Evolutionary conservation across 1,284 basidiomycete genomes (phyloP).

Genomic region (Mycena sp.): DNA sequence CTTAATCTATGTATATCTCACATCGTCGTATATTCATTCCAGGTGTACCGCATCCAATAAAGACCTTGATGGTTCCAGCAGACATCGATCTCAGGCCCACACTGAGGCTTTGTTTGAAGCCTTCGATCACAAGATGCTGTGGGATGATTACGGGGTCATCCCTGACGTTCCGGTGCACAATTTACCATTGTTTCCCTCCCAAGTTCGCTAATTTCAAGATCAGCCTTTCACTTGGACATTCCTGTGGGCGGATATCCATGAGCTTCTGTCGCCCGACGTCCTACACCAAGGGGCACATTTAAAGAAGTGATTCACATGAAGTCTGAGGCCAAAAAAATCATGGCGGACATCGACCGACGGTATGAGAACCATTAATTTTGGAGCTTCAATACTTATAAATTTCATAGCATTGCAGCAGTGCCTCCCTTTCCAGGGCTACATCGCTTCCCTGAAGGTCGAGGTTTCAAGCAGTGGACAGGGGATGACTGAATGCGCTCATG

Average conservation of each 20-base stretch:
- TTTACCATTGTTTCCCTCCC: neutral
- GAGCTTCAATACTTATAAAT: neutral
- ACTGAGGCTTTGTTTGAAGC: neutral
- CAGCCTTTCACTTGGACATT: constrained; percentile 42
- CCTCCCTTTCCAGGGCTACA: constrained; percentile 29
- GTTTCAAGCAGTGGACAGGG: constrained; percentile 5
- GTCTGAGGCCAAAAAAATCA: constrained; percentile 13
- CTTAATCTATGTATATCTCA: too few species aligned
- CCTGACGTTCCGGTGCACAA: constrained; percentile 14
- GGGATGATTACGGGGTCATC: constrained; percentile 29
- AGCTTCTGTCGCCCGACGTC: constrained; percentile 38
- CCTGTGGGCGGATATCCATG: constrained; percentile 41
- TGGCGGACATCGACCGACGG: constrained; percentile 39
- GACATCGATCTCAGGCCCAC: constrained; percentile 9
- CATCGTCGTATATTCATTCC: neutral
- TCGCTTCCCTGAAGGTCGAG: neutral
- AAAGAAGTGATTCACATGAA: constrained; percentile 38
- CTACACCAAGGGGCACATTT: constrained; percentile 46
- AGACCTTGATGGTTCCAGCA: constrained; percentile 15
- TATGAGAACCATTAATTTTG: neutral
- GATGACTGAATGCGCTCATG: constrained; percentile 5
- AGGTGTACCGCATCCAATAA: constrained; percentile 24
- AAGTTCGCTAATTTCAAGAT: neutral
- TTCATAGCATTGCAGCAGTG: constrained; percentile 27
- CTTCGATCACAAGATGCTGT: constrained; percentile 13